phyloP scores from a whole-genome alignment of 1,139 yeast species.

The Suhomyces coccinellae region DNA sequence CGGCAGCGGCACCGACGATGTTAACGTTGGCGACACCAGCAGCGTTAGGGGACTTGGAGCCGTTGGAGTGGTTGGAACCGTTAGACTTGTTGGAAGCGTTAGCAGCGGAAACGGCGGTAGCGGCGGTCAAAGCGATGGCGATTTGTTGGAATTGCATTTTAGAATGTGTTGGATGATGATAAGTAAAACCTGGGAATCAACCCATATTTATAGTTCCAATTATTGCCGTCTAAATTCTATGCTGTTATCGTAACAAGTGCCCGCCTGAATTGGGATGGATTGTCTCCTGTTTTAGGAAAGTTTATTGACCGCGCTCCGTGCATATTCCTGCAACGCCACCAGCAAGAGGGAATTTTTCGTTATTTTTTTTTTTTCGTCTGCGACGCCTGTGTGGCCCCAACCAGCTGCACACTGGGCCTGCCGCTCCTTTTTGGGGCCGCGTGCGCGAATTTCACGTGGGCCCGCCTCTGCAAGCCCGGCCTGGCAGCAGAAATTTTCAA shows the following conservation, averaged over 20 bases:
- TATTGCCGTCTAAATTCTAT: slow-evolving; percentile 9
- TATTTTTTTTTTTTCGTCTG: slow-evolving; percentile 4
- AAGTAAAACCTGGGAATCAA: slow-evolving; percentile 4
- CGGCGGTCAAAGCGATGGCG: slow-evolving; percentile 45
- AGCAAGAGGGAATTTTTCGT: slow-evolving; percentile 3
- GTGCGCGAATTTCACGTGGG: background rate
- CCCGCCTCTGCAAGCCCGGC: background rate
- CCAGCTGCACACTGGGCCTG: background rate
- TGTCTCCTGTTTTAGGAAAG: slow-evolving; percentile 13
- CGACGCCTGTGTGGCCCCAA: background rate
- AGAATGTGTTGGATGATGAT: slow-evolving; percentile 8
- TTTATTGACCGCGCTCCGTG: slow-evolving; percentile 12
- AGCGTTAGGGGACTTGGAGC: slow-evolving; percentile 23
- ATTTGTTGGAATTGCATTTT: slow-evolving; percentile 48
- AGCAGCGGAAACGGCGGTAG: slow-evolving; percentile 44
- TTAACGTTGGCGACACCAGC: slow-evolving; percentile 19
- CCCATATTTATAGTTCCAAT: slow-evolving; percentile 13
- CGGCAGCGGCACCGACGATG: slow-evolving; percentile 17
- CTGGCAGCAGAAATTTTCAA: background rate
- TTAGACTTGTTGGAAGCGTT: slow-evolving; percentile 35
- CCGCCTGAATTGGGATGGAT: slow-evolving; percentile 14
- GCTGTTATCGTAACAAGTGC: slow-evolving; percentile 8
- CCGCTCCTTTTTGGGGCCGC: background rate
- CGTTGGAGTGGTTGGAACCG: slow-evolving; percentile 24
- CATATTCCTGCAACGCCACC: slow-evolving; percentile 8